Evolutionary conservation across 2,329 filamentous ascomycete genomes (phyloP).

Genomic region (Xylaria arbuscula): DNA sequence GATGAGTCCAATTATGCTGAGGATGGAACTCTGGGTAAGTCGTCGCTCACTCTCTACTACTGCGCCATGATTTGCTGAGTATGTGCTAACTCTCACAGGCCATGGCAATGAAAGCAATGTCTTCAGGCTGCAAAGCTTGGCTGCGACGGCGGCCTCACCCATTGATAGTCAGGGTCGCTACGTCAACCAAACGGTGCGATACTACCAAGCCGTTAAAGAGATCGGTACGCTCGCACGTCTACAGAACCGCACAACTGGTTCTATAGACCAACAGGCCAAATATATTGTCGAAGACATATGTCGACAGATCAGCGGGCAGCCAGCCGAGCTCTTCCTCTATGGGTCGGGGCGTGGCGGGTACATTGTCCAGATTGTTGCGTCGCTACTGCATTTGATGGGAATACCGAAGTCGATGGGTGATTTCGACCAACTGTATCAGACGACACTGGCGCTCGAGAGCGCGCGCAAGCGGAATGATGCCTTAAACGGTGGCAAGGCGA

Average conservation of each 20-base stretch:
- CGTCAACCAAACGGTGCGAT: constrained; percentile 22
- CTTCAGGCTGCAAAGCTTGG: constrained; percentile 21
- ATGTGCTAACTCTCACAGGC: constrained; percentile 25
- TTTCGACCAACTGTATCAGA: constrained; percentile 32
- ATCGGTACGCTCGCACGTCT: constrained; percentile 12
- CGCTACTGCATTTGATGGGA: constrained; percentile 25
- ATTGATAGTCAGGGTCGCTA: constrained; percentile 10
- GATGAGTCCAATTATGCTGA: constrained; percentile 30
- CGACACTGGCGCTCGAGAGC: constrained; percentile 8
- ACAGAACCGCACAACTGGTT: constrained; percentile 12
- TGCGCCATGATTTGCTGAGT: not conserved
- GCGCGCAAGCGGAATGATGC: constrained; percentile 18
- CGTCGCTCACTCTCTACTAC: not conserved
- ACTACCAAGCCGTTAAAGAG: constrained; percentile 24
- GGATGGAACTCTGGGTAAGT: constrained; percentile 32
- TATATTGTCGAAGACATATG: constrained; percentile 29
- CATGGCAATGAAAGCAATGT: constrained; percentile 29
- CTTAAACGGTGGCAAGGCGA: constrained; percentile 21
- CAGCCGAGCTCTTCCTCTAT: constrained; percentile 27
- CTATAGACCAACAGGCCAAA: constrained; percentile 29
- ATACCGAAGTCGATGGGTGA: constrained; percentile 22
- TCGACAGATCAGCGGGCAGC: not conserved
- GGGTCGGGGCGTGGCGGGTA: constrained; percentile 28
- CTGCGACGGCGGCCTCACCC: constrained; percentile 14
- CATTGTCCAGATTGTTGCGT: constrained; percentile 28